These are phyloP conservation scores for Rhodotorula mucilaginosa DNA, from an alignment of 1,284 basidiomycete genomes.

Conservation along the genomic window DNA sequence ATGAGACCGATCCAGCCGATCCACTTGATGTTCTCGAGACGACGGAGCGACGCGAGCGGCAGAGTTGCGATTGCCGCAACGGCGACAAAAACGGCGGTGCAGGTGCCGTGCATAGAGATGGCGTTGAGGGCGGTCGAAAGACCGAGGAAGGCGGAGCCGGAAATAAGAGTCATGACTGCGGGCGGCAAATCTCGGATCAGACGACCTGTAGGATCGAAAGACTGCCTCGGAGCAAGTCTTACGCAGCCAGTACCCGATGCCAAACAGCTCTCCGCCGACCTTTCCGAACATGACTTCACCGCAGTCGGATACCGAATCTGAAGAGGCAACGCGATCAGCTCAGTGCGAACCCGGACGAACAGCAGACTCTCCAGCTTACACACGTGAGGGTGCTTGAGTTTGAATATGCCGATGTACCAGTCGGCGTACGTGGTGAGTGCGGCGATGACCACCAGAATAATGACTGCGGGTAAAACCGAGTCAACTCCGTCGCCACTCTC, in stretches of 20 bases:
- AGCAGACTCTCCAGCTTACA: not conserved
- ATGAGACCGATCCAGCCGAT: conserved; percentile 45
- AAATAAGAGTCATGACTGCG: conserved; percentile 17
- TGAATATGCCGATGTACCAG: conserved; percentile 27
- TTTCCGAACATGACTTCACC: conserved; percentile 23
- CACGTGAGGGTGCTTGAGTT: conserved; percentile 24
- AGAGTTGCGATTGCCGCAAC: conserved; percentile 42
- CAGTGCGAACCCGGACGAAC: too few species aligned
- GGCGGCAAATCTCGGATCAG: not conserved
- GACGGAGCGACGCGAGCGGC: conserved; percentile 46
- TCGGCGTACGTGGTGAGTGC: conserved; percentile 16
- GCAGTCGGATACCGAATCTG: conserved; percentile 29
- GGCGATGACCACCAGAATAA: conserved; percentile 25
- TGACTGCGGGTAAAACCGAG: not conserved
- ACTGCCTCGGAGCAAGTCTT: not conserved
- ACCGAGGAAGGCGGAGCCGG: conserved; percentile 42
- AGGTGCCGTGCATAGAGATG: conserved; percentile 41
- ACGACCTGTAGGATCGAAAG: too few species aligned
- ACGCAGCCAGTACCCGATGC: conserved; percentile 24
- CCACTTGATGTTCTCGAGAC: conserved; percentile 48
- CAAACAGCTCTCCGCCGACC: conserved; percentile 25
- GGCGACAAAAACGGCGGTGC: conserved; percentile 36
- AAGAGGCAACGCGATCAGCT: not conserved
- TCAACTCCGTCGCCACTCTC: too few species aligned
- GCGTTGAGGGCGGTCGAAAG: conserved; percentile 51